Base-by-base conservation (phyloP, 2,329 filamentous ascomycete species). In the Aspergillus sclerotialis region DNA sequence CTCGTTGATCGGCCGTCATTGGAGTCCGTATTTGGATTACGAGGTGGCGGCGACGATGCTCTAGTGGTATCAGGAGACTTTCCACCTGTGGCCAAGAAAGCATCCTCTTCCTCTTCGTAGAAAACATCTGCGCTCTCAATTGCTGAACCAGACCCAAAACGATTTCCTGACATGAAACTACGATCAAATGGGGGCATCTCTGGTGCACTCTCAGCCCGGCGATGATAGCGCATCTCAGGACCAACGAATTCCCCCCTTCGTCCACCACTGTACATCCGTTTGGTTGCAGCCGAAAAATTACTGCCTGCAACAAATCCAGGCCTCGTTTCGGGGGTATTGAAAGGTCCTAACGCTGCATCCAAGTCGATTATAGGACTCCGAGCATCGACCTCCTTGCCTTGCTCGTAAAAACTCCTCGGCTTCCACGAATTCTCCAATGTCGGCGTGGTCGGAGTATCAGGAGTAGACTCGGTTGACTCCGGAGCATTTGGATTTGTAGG, bases 341-440 rank as follows among this genome's bases (percentile, higher is more conserved):
- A 94, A 0, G 90, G 88, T 2, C 88, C 89, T 2, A 96, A 72
- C 16, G 90, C 92, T 12, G 89, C 90, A 63, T 98, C 92, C 27
- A 98, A 68, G 58, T 98, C 92, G 43, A 98, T 93, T 59, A 95
- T 82, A 6, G 84, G 81, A 52, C 80, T 85, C 33, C 81, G 73
- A 3, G 75, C 59, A 39, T 93, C 85, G 30, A 80, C 76, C 7
- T 77, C 70, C 2, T 52, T 42, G 25, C 33, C 54, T 39, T 66
- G 63, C 29, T 66, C 63, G 30, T 66, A 66, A 34, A 66, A 66
- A 33, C 61, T 65, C 33, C 55, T 53, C 14, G 63, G 63, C 41
- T 65, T 66, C 63, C 63, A 66, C 6, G 63, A 50, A 6, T 43
- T 50, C 30, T 65, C 63, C 28, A 65, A 43, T 5, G 51, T 43